Evolutionary conservation across 208 protist species (phyloP), one percentile per base, ranked within the genome.

Genomic region (Crithidia fasciculata): DNA sequence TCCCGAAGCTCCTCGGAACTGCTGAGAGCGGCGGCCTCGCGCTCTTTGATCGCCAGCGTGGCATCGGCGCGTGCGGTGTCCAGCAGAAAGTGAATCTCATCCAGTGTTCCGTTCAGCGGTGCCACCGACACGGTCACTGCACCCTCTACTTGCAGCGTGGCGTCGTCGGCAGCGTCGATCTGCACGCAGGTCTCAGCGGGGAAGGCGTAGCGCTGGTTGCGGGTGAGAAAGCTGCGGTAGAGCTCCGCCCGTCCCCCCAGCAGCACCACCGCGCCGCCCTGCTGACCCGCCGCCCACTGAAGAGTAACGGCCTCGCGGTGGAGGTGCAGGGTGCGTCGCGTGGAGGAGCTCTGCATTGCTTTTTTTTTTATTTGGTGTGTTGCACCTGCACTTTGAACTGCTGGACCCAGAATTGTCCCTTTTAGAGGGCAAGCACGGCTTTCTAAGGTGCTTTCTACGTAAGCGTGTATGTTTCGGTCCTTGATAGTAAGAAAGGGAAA

Each of bases 141-240:
- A 3, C 88, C 88, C 54, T 87, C 76, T 18, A 93, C 66, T 59
- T 91, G 81, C 28, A 93, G 7, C 44, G 80, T 74, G 12, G 83
- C 87, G 4, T 68, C 58, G 8, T 56, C 59, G 12, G 54, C 39
- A 41, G 73, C 82, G 37, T 88, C 83, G 5, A 93, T 65, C 5
- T 83, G 78, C 7, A 93, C 62, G 16, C 82, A 80, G 54, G 74
- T 68, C n/a, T 74, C 55, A n/a, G 58, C 60, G 5, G 57, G 60
- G 57, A 93, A 93, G 39, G 71, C 54, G 76, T 93, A 93, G 36
- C 88, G 88, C 9, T 84, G 73, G 61, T 93, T 93, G 40, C 72
- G 84, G 2, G 74, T 77, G 6, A 93, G 69, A 0, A 79, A 74
- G n/a, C 78, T 82, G 50, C 88, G 71, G 74, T 82, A 84, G 5